Evolutionary conservation across 768 basidiomycete genomes (phyloP).

Genomic region (Suillus subaureus): DNA sequence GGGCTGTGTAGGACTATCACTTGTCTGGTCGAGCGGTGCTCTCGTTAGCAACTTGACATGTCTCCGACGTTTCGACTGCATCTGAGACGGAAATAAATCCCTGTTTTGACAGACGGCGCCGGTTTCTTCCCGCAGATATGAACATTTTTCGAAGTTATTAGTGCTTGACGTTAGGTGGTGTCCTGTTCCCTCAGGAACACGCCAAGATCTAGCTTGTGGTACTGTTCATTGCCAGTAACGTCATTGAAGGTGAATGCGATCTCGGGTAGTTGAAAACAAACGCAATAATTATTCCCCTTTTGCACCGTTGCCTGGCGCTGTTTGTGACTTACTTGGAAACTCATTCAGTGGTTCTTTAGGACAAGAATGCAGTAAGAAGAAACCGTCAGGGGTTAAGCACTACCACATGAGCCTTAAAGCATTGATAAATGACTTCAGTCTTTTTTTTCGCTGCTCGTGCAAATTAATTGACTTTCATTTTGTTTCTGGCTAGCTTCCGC

Average conservation of each 20-base stretch:
- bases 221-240: constrained; percentile 18
- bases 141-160: constrained; percentile 40
- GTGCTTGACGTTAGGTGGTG: constrained; percentile 21
- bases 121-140: constrained; percentile 60
- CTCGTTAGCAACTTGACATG: constrained; percentile 42
- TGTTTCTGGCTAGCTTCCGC: constrained; percentile 87
- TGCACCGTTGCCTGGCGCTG: constrained; percentile 30
- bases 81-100: not conserved
- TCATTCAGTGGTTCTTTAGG: constrained; percentile 38
- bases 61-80: not conserved
- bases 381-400: constrained; percentile 62
- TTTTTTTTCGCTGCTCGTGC: constrained; percentile 11
- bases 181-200: constrained; percentile 29
- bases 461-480: constrained; percentile 85
- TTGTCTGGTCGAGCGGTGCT: constrained; percentile 33
- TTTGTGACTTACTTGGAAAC: constrained; percentile 20
- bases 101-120: constrained; percentile 42
- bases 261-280: not conserved
- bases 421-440: not conserved
- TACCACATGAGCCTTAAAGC: constrained; percentile 10
- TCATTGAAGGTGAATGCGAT: not conserved
- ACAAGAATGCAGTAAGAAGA: constrained; percentile 53
- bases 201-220: constrained; percentile 17
- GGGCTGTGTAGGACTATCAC: constrained; percentile 8
- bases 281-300: constrained; percentile 5